Evolutionary conservation across 495 filamentous ascomycete species (phyloP), one percentile per base, ranked within the genome.

Genomic region (Aspergillus diversus): DNA sequence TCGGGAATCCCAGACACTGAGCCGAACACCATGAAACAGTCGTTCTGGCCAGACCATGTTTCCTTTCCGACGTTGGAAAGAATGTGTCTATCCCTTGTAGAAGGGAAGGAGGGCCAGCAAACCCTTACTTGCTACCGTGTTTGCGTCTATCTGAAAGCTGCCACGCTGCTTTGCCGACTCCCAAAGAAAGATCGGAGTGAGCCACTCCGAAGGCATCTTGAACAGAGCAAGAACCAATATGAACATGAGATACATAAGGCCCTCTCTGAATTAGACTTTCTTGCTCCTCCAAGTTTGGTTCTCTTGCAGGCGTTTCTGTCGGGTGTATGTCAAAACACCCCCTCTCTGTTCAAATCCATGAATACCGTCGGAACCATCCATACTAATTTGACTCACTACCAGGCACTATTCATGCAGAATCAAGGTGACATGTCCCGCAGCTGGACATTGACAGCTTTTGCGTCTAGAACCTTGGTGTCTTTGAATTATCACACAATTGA

Each of bases 101-200:
- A 55, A 35, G 57, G 33, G 9, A 13, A 32, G 33, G 16, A n/a
- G 4, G 50, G 47, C 34, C 34, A 32, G 21, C 59, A 55, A 21
- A 55, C 50, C 5, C 37, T 11, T 33, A 7, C 37, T 27, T 43
- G 37, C 17, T 55, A 62, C 35, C 59, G 34, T 5, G 39, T 62
- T 5, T 62, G 59, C 15, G 59, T 62, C 7, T 62, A 46, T 17
- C 46, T 39, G n/a, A 55, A 62, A 55, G 50, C 50, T 5, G 31
- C 37, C 17, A 16, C 46, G 7, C 34, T 55, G 27, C n/a, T 62
- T 13, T n/a, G 34, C 27, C 50, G 59, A 3, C 16, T 55, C 7
- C 50, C 51, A 9, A 46, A 48, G 21, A 33, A 17, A 11, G 15
- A 48, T 33, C 7, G 15, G 15, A 55, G 13, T 16, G 12, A 4